Evolutionary conservation across 371 early-diverging fungal species (phyloP), one percentile per base, ranked within the genome.

Genomic region (Mucor lusitanicus): DNA sequence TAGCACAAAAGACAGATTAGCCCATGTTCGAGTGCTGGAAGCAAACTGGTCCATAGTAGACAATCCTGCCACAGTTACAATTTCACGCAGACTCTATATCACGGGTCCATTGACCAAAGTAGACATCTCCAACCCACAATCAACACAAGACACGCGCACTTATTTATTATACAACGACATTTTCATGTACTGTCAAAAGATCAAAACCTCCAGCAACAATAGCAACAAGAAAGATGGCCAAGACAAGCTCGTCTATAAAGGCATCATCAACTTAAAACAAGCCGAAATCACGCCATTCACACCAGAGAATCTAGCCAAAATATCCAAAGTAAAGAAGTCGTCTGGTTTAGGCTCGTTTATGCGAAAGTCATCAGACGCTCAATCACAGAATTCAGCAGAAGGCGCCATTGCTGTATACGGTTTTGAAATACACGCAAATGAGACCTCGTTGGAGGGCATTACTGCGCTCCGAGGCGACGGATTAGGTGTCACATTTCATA

Each of bases 101-200:
- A 27, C 57, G 13, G 64, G 64, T n/a, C 17, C 40, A 1, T 42
- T 69, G 6, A 67, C 65, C 3, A 37, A 48, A 53, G 61, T 70
- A 3, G 64, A 73, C 33, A 13, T 59, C 1, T 56, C 70, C 1
- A 60, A 67, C 23, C 70, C 70, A 9, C 63, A 64, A 25, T 74
- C 64, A 7, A 21, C 57, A 0, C 2, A 28, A 0, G 74, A 74
- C 27, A 67, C 59, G 2, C 46, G 74, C 1, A 66, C 65, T 3
- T 70, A 74, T 25, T 28, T 74, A 3, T 37, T 74, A 3, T 70
- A 70, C n/a, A 74, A 59, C 35, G 70, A 74, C 17, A 39, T 61
- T 8, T 46, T 72, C 1, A 60, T 72, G 23, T 68, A 54, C 21
- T 58, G 61, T 42, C 72, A 72, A 54, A 68, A 68, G 19, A 23